Conservation (phyloP, 768 basidiomycete genomes). For the Lepiota venenata region DNA sequence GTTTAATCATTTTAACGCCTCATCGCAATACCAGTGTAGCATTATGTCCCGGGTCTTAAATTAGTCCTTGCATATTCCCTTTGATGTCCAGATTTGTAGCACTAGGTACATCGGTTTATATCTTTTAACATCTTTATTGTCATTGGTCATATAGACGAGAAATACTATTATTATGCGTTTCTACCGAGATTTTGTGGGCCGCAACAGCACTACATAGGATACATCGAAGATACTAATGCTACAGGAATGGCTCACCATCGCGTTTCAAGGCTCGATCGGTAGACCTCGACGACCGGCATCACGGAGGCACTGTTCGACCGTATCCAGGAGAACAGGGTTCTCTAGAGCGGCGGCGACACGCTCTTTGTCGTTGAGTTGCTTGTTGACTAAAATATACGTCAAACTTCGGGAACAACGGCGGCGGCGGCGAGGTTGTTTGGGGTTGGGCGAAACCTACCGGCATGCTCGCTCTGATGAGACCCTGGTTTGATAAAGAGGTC, state of each 20-base stretch:
- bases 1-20: too few relatives aligned
- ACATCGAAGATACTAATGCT: neutral
- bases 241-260: neutral
- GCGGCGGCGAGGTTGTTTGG: neutral
- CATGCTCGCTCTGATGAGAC: slow-evolving; percentile 92
- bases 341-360: slow-evolving; percentile 96
- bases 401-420: neutral
- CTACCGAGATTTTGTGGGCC: neutral
- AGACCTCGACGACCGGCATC: slow-evolving; percentile 30
- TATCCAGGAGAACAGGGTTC: slow-evolving; percentile 81
- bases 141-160: neutral
- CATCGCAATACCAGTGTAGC: slow-evolving; percentile 10
- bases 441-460: slow-evolving; percentile 49
- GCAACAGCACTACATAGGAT: neutral
- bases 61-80: neutral
- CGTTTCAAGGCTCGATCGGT: neutral
- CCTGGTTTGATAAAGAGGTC: slow-evolving; percentile 93
- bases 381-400: slow-evolving; percentile 66
- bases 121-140: neutral
- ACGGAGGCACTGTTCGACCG: slow-evolving; percentile 68
- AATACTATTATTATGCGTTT: neutral
- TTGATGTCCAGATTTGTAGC: slow-evolving; percentile 3
- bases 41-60: slow-evolving; percentile 1
- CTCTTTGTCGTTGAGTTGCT: slow-evolving; percentile 99
- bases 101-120: slow-evolving; percentile 3